Base-by-base conservation (phyloP, 192 early-diverging fungal genomes). In the Coemansia asiatica region DNA sequence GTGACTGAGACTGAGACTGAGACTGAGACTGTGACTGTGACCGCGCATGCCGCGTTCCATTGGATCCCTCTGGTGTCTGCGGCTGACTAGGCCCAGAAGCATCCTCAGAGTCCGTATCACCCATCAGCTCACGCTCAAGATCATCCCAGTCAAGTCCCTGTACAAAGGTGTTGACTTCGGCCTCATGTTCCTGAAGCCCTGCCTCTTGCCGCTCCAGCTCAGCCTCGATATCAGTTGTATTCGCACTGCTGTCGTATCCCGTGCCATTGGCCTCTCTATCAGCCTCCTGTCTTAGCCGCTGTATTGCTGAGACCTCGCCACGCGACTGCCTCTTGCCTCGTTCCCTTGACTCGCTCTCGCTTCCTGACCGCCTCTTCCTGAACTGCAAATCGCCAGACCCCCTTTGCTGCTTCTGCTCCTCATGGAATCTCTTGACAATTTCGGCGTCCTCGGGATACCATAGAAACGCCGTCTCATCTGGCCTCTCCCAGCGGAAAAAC, bases 391-490 rank as follows among this genome's bases (percentile, higher is more conserved):
- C 40, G 15, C 40, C 40, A 5, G 40, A 13, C 15, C 31, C 31
- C 31, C 8, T 8, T 8, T 6, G 31, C 31, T 33, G 31, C 31
- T 33, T 33, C 31, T 33, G 31, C 31, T 59, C 31, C 57, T 44
- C 36, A 36, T 38, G 67, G 18, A 31, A n/a, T 7, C 54, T 56
- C n/a, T 33, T 27, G 22, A 67, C 71, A 49, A 69, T 36, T 1
- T 58, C 64, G 59, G 46, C 53, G 58, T 81, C 74, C 31, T 81
- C 73, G 3, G 33, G 31, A 31, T 71, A 76, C 77, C 69, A 79
- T 48, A 85, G 46, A 61, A 94, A 95, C 1, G 64, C 31, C 0
- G 71, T 63, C 72, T 96, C 94, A 19, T 90, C 86, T 29, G 90
- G 73, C 21, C 87, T 70, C 48, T 83, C 67, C 91, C 92, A 96